phyloP scores from a whole-genome alignment of 2,329 filamentous ascomycete species.

The Echinosphaeria canescens region DNA sequence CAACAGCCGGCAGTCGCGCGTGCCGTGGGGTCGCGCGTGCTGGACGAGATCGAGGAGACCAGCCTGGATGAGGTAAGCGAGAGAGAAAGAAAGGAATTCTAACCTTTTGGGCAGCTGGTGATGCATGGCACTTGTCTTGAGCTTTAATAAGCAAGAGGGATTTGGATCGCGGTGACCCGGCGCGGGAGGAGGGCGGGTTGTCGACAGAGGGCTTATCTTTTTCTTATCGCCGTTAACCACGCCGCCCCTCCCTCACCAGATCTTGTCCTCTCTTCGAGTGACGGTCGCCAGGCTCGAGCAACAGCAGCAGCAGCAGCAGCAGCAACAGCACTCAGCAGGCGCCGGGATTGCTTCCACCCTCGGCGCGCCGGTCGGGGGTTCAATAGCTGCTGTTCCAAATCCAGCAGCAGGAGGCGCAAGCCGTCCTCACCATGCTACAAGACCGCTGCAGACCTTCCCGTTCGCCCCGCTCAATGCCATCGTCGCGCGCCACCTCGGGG shows the following conservation, averaged over 20 bases:
- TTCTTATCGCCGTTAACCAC: slow-evolving; percentile 1
- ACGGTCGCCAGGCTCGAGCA: neutral
- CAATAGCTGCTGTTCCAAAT: neutral
- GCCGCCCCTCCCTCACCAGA: neutral
- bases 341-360: too few species aligned
- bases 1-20: slow-evolving; percentile 13
- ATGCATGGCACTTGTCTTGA: too few species aligned
- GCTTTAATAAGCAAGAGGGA: too few species aligned
- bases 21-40: slow-evolving; percentile 23
- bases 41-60: slow-evolving; percentile 31
- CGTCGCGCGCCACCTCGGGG: slow-evolving; percentile 20
- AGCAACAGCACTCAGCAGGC: too few species aligned
- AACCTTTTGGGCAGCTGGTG: too few species aligned
- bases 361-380: too few species aligned
- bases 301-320: neutral
- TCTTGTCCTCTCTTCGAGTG: neutral
- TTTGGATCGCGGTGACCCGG: too few species aligned
- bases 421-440: too few species aligned
- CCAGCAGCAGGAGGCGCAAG: slow-evolving; percentile 1
- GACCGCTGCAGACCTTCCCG: slow-evolving; percentile 10
- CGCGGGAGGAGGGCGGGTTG: too few species aligned
- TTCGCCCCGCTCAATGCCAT: slow-evolving; percentile 24
- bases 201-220: neutral
- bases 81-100: too few species aligned
- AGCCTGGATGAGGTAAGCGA: slow-evolving; percentile 32